These are phyloP conservation scores for Xanthoceras sorbifolium DNA, from an alignment of 345 rosid genomes.

Conservation along the genomic window DNA sequence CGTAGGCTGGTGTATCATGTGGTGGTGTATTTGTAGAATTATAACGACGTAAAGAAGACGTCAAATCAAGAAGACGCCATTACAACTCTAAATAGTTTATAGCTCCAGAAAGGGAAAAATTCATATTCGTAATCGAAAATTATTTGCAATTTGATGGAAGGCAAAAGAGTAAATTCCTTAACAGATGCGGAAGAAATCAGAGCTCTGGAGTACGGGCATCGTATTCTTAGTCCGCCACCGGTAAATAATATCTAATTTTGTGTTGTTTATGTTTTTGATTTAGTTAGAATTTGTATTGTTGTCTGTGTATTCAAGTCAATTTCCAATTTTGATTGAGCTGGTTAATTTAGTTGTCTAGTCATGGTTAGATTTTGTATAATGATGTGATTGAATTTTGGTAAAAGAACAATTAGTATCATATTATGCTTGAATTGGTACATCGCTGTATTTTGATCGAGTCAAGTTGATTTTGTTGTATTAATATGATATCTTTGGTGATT, in stretches of 20 bases:
- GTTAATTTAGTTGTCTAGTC: background rate
- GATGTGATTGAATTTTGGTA: background rate
- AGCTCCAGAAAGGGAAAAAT: background rate
- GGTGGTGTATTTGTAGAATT: background rate
- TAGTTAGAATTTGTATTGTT: background rate
- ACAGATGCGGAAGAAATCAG: constrained; percentile 18
- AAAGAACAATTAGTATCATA: background rate
- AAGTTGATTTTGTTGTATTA: background rate
- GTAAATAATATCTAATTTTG: constrained; percentile 9
- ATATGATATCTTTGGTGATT: background rate
- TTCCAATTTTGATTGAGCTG: background rate
- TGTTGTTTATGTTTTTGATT: no score
- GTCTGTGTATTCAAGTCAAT: background rate
- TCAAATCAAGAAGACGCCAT: background rate
- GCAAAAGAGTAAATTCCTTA: constrained; percentile 7
- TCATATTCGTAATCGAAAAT: background rate
- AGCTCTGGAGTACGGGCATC: constrained; percentile 14
- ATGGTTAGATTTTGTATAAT: background rate
- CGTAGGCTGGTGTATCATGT: background rate
- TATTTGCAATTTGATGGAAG: constrained; percentile 32
- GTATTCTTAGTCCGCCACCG: constrained; percentile 7
- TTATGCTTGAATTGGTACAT: background rate
- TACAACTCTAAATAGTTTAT: background rate
- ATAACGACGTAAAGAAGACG: background rate
- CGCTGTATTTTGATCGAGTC: no score